Conservation (phyloP, 768 basidiomycete species). For the Amanita phalloides region DNA sequence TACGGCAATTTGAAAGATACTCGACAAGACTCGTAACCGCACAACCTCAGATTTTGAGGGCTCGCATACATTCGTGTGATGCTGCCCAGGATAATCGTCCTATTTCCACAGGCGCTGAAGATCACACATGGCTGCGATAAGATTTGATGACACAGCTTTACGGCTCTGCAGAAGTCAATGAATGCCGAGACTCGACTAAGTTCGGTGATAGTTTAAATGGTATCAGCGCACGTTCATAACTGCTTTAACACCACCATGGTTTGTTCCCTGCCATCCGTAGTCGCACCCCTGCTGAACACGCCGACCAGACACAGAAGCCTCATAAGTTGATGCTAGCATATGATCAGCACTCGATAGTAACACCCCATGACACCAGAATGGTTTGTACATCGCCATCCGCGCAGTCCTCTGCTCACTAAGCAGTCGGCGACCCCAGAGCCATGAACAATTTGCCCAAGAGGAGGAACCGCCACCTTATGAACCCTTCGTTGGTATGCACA, state of each 20-base stretch:
- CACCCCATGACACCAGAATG: neutral
- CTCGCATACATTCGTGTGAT: no score
- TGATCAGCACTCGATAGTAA: neutral
- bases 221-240: neutral
- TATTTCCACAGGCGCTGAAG: no score
- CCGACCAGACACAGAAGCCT: neutral
- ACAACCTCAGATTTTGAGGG: no score
- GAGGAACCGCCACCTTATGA: constrained; percentile 1
- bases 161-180: no score
- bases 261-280: neutral
- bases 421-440: neutral
- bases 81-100: no score
- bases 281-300: neutral
- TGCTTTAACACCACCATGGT: neutral
- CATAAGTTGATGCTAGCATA: no score
- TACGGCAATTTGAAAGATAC: no score
- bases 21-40: no score
- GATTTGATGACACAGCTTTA: no score
- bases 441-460: neutral
- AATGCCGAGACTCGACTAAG: no score
- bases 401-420: neutral
- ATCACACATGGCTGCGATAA: neutral
- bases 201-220: no score
- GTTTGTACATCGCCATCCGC: neutral
- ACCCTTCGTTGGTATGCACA: neutral